Evolutionary conservation across 495 filamentous ascomycete species (phyloP).

Genomic region (Aspergillus cavernicola): DNA sequence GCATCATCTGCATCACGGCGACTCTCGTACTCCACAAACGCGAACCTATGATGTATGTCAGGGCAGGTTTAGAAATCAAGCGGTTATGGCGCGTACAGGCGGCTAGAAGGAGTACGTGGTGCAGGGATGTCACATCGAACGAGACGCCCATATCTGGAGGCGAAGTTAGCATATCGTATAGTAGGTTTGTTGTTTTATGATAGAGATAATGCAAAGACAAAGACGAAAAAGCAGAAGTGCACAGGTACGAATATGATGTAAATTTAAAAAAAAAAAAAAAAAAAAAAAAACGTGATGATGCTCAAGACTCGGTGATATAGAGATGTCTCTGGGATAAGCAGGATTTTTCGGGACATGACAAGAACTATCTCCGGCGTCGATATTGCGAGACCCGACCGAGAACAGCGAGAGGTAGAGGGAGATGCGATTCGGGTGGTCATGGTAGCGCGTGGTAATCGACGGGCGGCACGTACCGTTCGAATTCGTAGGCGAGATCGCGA

Average conservation of each 20-base stretch:
- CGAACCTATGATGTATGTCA: constrained; percentile 61
- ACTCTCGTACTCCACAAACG: constrained; percentile 99
- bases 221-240: neutral
- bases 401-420: constrained; percentile 16
- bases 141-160: constrained; percentile 86
- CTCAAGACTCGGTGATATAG: neutral
- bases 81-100: constrained; percentile 66
- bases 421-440: constrained; percentile 26
- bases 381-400: constrained; percentile 22
- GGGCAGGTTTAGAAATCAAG: constrained; percentile 14
- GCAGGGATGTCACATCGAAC: constrained; percentile 99
- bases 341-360: constrained; percentile 6
- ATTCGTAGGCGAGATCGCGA: constrained; percentile 99
- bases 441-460: constrained; percentile 42
- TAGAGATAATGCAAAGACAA: neutral
- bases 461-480: constrained; percentile 94
- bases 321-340: constrained; percentile 2
- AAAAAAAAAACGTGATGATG: neutral
- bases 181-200: neutral
- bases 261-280: neutral
- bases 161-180: constrained; percentile 10
- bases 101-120: constrained; percentile 83
- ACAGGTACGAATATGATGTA: neutral
- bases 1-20: constrained; percentile 98
- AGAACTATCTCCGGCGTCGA: constrained; percentile 17